These are phyloP conservation scores for Penicillium sp. DNA, from an alignment of 2,329 filamentous ascomycete species.

Conservation along the genomic window DNA sequence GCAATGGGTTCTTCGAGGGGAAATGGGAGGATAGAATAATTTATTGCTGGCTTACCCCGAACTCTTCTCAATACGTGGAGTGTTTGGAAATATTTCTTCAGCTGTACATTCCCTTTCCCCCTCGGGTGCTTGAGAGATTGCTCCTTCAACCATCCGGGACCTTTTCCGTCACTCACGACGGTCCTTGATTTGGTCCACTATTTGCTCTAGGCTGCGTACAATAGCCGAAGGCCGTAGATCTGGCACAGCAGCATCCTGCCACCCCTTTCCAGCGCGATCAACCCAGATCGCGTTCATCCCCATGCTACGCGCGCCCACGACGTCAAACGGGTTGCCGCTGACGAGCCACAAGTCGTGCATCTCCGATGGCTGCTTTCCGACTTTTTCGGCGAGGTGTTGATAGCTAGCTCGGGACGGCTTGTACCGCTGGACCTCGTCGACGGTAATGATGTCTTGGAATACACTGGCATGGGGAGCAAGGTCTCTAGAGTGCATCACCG, in stretches of 20 bases:
- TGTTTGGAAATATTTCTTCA: constrained; percentile 52
- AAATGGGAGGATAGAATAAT: constrained; percentile 52
- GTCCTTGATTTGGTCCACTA: constrained; percentile 48
- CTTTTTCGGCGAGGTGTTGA: constrained; percentile 57
- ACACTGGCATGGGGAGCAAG: constrained; percentile 53
- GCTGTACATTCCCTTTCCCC: constrained; percentile 43
- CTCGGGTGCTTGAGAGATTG: constrained; percentile 31
- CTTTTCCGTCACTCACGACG: constrained; percentile 48
- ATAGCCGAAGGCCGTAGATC: constrained; percentile 57
- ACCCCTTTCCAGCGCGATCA: constrained; percentile 64
- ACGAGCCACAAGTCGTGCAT: constrained; percentile 67
- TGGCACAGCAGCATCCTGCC: constrained; percentile 65
- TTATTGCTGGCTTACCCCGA: constrained; percentile 51
- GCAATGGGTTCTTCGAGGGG: constrained; percentile 50
- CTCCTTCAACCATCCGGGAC: constrained; percentile 60
- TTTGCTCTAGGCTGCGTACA: constrained; percentile 61
- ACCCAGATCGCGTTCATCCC: constrained; percentile 70
- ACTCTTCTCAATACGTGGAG: constrained; percentile 48
- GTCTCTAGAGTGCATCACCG: constrained; percentile 60
- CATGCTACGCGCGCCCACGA: constrained; percentile 64
- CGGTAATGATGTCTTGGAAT: constrained; percentile 63
- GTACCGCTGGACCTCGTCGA: constrained; percentile 63
- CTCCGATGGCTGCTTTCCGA: constrained; percentile 50
- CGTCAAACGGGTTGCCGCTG: constrained; percentile 73
- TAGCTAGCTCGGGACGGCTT: constrained; percentile 70